Evolutionary conservation across 129 eudicot species (phyloP).

Genomic region (Saposhnikovia divaricata): DNA sequence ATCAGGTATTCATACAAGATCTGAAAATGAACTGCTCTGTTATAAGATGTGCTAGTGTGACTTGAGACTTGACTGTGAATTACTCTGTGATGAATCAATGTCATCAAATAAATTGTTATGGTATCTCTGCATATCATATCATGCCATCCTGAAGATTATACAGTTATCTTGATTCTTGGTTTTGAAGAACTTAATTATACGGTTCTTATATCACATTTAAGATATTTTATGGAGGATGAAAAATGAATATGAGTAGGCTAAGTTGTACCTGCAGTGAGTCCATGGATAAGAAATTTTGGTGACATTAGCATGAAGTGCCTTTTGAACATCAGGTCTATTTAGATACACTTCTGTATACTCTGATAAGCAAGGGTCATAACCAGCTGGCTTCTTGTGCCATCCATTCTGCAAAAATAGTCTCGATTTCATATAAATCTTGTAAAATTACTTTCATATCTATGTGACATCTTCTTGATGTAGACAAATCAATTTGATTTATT

Average conservation of each 20-base stretch:
- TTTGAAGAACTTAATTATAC: background rate
- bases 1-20: no score
- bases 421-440: background rate
- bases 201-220: background rate
- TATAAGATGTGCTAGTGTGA: no score
- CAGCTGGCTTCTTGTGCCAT: slow-evolving; percentile 51
- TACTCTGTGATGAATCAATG: no score
- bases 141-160: background rate
- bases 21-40: no score
- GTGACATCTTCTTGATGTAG: background rate
- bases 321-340: slow-evolving; percentile 69
- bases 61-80: no score
- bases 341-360: slow-evolving; percentile 49
- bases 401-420: slow-evolving; percentile 24
- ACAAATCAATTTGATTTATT: background rate
- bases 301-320: slow-evolving; percentile 84
- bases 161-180: background rate
- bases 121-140: slow-evolving; percentile 25
- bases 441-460: no score
- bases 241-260: background rate
- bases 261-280: slow-evolving; percentile 73
- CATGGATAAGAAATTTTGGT: slow-evolving; percentile 69
- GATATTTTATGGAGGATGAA: background rate
- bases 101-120: slow-evolving; percentile 14
- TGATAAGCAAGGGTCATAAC: slow-evolving; percentile 77